Evolutionary conservation across 805 yeast genomes (phyloP), one percentile per base, ranked within the genome.

Genomic region (Saturnispora bothae): DNA sequence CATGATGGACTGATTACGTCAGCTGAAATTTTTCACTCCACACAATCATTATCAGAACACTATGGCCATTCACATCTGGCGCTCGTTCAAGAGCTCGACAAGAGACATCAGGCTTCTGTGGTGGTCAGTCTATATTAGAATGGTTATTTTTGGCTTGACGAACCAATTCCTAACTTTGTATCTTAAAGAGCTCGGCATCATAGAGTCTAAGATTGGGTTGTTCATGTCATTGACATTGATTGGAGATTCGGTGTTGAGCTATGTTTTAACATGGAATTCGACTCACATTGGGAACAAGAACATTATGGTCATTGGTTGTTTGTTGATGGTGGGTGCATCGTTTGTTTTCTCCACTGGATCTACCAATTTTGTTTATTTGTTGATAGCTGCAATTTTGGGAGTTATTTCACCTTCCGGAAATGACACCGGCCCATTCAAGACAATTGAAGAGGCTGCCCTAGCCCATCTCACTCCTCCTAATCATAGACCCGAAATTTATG

Each of bases 401-500:
- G 95, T 85, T 14, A 81, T 85, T 6, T 82, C 94, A 2, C 92
- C 95, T 2, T 75, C 84, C 21, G 94, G 95, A 18, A 86, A 79
- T 50, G 95, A 85, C 51, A 83, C 88, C 0, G 95, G 95, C 0
- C 95, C 95, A 0, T 85, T 85, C 57, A 79, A 82, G 51, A 74
- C 92, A 0, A 76, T 85, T 21, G 95, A 85, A 54, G 95, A 84
- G 52, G 76, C 89, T 1, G 69, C 83, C 28, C 65, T 85, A 35
- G 92, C 95, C 0, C 89, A 83, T 56, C 60, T 85, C 45, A 79
- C 94, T 0, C 76, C 79, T 0, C 68, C 67, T 27, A 63, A 63
- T 38, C 71, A 69, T 40, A 64, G 94, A 33, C 78, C 94, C 1
- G 83, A 76, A 45, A 63, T 83, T 2, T 84, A 76, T 62, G 92